Percentiles rank a stretch among this genome's conserved stretches.
Evolutionary conservation across 2,329 filamentous ascomycete species (phyloP).

Genomic region (Alternaria tenuissima): DNA sequence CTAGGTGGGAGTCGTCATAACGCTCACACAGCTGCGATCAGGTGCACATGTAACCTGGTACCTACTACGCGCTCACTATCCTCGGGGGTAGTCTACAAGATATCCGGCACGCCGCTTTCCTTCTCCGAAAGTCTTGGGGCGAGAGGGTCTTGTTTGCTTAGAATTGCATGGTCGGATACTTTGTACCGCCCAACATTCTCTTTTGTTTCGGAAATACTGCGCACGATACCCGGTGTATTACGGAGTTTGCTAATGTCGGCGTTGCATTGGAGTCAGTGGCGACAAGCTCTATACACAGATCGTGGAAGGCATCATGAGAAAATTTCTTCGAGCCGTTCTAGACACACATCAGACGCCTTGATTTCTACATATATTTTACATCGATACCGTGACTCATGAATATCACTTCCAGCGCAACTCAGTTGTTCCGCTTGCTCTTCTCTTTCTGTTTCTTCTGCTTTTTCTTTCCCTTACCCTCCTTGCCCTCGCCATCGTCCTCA

Average conservation of each 20-base stretch:
- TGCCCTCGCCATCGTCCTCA: conserved; percentile 34
- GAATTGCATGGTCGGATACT: too few relatives aligned
- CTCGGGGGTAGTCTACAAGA: too few relatives aligned
- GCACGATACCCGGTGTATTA: not conserved
- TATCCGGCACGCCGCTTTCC: too few relatives aligned
- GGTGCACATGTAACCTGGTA: too few relatives aligned
- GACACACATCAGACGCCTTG: not conserved
- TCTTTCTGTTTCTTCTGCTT: conserved; percentile 34
- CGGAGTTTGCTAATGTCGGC: not conserved
- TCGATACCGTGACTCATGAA: not conserved
- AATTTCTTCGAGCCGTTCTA: not conserved
- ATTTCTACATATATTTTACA: not conserved
- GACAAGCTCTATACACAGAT: not conserved
- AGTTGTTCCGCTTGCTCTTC: conserved; percentile 44
- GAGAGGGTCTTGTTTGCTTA: too few relatives aligned
- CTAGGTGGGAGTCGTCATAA: too few relatives aligned
- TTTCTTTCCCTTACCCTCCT: conserved; percentile 36
- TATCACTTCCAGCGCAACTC: not conserved
- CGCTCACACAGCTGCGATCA: too few relatives aligned
- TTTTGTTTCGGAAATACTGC: not conserved
- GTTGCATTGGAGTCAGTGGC: not conserved
- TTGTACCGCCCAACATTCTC: too few relatives aligned
- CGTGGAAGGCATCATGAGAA: not conserved
- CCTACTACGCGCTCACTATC: too few relatives aligned
- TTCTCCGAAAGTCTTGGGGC: too few relatives aligned